phyloP scores from a whole-genome alignment of 2,329 filamentous ascomycete genomes.

The Colletotrichum navitas region DNA sequence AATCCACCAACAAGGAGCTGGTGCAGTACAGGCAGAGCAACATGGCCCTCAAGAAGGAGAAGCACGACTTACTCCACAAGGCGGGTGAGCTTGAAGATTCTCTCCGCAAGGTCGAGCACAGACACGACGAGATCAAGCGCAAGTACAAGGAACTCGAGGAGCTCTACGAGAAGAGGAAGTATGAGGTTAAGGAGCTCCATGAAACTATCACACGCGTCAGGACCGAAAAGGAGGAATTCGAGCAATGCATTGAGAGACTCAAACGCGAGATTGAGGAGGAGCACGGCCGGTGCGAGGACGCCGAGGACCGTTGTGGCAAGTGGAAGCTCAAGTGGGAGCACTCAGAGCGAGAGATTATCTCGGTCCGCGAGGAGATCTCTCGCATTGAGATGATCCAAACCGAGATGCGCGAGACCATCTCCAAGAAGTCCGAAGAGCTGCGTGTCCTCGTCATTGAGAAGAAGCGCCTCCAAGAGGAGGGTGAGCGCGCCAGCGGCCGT shows the following conservation, averaged over 20 bases:
- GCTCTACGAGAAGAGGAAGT: constrained; percentile 25
- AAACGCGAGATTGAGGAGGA: constrained; percentile 26
- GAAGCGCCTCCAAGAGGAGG: constrained; percentile 36
- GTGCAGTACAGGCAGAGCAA: constrained; percentile 20
- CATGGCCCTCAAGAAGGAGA: constrained; percentile 22
- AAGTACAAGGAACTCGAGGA: constrained; percentile 35
- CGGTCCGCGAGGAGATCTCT: constrained; percentile 30
- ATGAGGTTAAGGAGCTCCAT: constrained; percentile 32
- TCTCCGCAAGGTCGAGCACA: constrained; percentile 30
- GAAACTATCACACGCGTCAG: constrained; percentile 19
- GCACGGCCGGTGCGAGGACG: constrained; percentile 26
- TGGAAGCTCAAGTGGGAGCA: constrained; percentile 39
- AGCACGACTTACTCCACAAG: constrained; percentile 19
- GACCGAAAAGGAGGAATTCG: constrained; percentile 30
- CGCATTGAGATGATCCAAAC: constrained; percentile 12
- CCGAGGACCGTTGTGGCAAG: constrained; percentile 28
- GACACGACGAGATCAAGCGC: constrained; percentile 25
- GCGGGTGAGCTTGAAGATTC: constrained; percentile 20
- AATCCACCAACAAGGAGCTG: constrained; percentile 25
- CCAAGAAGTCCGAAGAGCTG: constrained; percentile 28
- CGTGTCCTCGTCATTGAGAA: constrained; percentile 28
- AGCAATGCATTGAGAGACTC: constrained; percentile 20
- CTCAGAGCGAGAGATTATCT: constrained; percentile 22
- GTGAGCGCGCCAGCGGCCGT: constrained; percentile 12
- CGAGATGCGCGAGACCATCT: constrained; percentile 26